A percentile compares a stretch with the other conserved stretches of the same genome.
These are phyloP conservation scores for Afroboletus lepidellus DNA, from an alignment of 1,284 basidiomycete species.

Conservation along the genomic window DNA sequence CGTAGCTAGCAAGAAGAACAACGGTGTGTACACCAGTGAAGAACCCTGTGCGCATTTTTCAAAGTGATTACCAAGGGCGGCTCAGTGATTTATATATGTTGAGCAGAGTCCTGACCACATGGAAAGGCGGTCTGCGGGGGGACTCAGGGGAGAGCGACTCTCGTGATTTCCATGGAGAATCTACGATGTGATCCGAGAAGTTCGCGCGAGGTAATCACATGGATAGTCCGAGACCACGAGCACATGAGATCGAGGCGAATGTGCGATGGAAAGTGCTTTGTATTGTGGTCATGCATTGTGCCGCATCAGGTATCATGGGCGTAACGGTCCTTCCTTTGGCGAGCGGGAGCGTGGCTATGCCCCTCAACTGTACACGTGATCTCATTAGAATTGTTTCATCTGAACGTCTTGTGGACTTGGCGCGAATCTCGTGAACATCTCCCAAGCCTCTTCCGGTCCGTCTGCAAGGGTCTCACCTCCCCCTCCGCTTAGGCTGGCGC, in stretches of 20 bases:
- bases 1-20: slow-evolving; percentile 2
- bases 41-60: slow-evolving; percentile 14
- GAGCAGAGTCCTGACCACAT: neutral
- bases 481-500: slow-evolving; percentile 22
- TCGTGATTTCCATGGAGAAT: slow-evolving; percentile 1
- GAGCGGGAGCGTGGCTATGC: no score
- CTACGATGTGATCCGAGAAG: neutral
- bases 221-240: neutral
- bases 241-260: neutral
- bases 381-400: no score
- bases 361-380: no score
- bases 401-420: no score
- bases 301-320: no score
- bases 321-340: no score
- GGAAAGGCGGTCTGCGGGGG: slow-evolving; percentile 4
- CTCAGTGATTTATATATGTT: slow-evolving; percentile 2
- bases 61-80: neutral
- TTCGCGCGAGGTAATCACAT: slow-evolving; percentile 1
- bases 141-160: neutral
- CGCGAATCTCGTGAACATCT: no score
- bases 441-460: no score
- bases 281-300: no score
- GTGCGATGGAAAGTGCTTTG: no score
- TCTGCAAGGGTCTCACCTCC: neutral
- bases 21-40: slow-evolving; percentile 6